Percentiles rank a stretch among this genome's conserved stretches.
Conservation (phyloP, 2,329 filamentous ascomycete species). For the Xylaria sp. region DNA sequence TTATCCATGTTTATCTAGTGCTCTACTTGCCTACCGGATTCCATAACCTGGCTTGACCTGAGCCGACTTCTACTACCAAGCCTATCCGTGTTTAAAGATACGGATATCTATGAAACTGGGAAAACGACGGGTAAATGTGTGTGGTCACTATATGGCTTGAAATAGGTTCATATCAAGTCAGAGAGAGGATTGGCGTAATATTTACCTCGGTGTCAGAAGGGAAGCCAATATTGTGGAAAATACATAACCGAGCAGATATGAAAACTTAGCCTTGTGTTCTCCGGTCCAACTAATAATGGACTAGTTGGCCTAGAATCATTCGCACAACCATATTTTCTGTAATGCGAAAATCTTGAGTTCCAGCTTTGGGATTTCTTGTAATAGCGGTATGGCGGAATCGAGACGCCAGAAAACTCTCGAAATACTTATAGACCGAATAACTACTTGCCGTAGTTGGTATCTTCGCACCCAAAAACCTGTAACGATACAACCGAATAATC, state of each 20-base stretch:
- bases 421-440: constrained; percentile 9
- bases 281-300: neutral
- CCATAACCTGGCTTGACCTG: neutral
- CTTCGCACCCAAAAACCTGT: constrained; percentile 10
- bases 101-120: neutral
- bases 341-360: neutral
- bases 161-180: neutral
- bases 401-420: constrained; percentile 5
- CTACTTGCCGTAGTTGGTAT: neutral
- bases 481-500: constrained; percentile 20
- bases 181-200: neutral
- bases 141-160: neutral
- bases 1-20: constrained; percentile 12
- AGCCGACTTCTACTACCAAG: neutral
- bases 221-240: no score
- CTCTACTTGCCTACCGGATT: neutral
- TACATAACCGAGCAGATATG: neutral
- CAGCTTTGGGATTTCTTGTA: constrained; percentile 4
- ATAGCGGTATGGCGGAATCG: neutral
- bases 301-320: neutral
- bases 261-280: neutral
- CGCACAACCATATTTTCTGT: neutral
- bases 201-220: neutral
- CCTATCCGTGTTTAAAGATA: neutral
- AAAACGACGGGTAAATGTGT: neutral